These are phyloP conservation scores for Claviceps sp. DNA, from an alignment of 2,329 filamentous ascomycete genomes.

Conservation along the genomic window DNA sequence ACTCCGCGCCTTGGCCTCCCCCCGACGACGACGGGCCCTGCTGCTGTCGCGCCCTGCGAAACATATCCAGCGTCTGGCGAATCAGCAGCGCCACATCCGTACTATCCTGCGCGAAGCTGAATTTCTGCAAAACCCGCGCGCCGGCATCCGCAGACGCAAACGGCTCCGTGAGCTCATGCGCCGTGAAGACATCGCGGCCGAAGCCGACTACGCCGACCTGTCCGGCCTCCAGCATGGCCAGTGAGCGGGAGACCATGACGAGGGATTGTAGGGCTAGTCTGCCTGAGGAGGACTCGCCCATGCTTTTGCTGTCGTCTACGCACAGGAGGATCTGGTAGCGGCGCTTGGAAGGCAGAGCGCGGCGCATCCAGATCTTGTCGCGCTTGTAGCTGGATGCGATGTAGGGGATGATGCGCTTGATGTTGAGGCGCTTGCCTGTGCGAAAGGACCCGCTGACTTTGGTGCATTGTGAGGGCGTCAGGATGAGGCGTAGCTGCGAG, in stretches of 20 bases:
- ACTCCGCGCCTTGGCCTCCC: conserved; percentile 44
- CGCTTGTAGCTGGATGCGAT: conserved; percentile 97
- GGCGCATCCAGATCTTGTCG: conserved; percentile 99
- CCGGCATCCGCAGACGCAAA: conserved; percentile 60
- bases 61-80: conserved; percentile 62
- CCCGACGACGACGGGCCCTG: conserved; percentile 24
- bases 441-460: conserved; percentile 95
- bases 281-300: conserved; percentile 69
- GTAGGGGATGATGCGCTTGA: conserved; percentile 98
- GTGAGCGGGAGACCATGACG: conserved; percentile 73
- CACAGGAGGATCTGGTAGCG: conserved; percentile 96
- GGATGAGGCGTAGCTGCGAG: conserved; percentile 88
- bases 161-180: conserved; percentile 71
- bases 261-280: conserved; percentile 85
- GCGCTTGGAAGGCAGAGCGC: conserved; percentile 80
- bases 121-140: conserved; percentile 69
- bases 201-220: conserved; percentile 89
- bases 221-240: conserved; percentile 88
- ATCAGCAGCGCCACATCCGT: conserved; percentile 79
- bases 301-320: conserved; percentile 88
- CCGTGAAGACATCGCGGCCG: conserved; percentile 68
- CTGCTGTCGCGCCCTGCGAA: conserved; percentile 59
- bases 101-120: conserved; percentile 71
- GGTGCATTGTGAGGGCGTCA: conserved; percentile 85
- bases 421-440: conserved; percentile 94